Evolutionary conservation across 75 land plant genomes (phyloP).

Genomic region (Larix kaempferi): DNA sequence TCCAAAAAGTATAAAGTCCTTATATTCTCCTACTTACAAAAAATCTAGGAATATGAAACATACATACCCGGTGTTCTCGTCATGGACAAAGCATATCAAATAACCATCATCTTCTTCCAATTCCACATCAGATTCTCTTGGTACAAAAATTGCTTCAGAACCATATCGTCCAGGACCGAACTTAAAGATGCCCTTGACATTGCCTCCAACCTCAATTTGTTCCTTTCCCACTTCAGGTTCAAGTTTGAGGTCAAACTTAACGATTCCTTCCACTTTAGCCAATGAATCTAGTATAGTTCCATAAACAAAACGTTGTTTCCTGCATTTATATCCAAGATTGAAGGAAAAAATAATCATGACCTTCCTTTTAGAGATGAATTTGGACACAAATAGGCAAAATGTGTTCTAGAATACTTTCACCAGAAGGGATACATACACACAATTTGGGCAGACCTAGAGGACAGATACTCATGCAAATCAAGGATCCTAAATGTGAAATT

Average conservation of each 20-base stretch:
- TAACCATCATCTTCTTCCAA: constrained; percentile 93
- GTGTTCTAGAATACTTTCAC: not conserved
- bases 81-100: constrained; percentile 84
- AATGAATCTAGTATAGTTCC: constrained; percentile 52
- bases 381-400: not conserved
- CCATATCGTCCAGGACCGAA: constrained; percentile 84
- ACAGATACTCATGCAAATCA: not conserved
- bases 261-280: constrained; percentile 55
- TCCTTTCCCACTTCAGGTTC: constrained; percentile 55
- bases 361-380: not conserved
- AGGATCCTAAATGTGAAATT: not conserved
- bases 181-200: constrained; percentile 55
- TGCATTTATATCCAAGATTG: constrained; percentile 31
- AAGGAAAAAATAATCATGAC: not conserved
- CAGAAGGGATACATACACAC: too few species aligned
- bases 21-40: not conserved
- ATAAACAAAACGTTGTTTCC: constrained; percentile 82
- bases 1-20: not conserved
- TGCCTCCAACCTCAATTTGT: constrained; percentile 79
- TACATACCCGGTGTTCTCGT: constrained; percentile 78
- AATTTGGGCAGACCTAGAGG: not conserved
- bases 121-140: constrained; percentile 47
- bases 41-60: not conserved
- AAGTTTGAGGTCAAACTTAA: constrained; percentile 81
- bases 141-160: constrained; percentile 87